Base-by-base conservation (phyloP, 148 eudicot genomes). In the Vaccinium macrocarpon region DNA sequence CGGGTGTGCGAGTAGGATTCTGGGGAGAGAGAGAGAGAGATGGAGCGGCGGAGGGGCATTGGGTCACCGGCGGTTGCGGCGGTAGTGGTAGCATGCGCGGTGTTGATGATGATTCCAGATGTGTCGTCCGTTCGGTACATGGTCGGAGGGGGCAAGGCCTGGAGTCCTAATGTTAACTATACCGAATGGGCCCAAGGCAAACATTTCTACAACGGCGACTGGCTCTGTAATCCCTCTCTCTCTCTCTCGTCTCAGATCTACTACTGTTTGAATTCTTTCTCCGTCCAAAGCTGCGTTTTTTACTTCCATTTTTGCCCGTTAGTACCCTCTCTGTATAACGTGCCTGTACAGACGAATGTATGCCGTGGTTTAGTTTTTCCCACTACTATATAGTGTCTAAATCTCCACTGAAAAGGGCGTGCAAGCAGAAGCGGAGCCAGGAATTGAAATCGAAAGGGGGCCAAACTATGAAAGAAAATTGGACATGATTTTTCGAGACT, bases 121-220 rank as follows among this genome's bases (percentile, higher is more conserved):
- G 98, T 84, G 2, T 87, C 87, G 14, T 90, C 92, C 0, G 83
- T 70, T 4, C 88, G 98, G 2, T 89, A 84, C 90, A 88, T 86
- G 3, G 95, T 95, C 4, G 98, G 98, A 1, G 87, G 76, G 13
- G 88, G 49, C 10, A 71, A 19, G 84, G 97, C 95, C 0, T 95
- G 98, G 98, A 74, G 82, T 73, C 15, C 87, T 12, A 90, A 87
- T 72, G 92, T 91, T 50, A 94, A 94, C 86, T 94, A 90, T 92
- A 91, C 94, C 59, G 18, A 81, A 25, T 95, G 98, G 98, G 95
- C 94, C 55, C 77, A 77, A 12, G 89, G 85, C 72, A 90, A 86
- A 42, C 94, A 90, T 81, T 95, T 95, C 80, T 73, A 85, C 64
- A 85, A 52, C 12, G 75, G 16, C 14, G 87, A 85, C 29, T 85